phyloP scores from a whole-genome alignment of 1,139 yeast species.

The Scheffersomyces titani region DNA sequence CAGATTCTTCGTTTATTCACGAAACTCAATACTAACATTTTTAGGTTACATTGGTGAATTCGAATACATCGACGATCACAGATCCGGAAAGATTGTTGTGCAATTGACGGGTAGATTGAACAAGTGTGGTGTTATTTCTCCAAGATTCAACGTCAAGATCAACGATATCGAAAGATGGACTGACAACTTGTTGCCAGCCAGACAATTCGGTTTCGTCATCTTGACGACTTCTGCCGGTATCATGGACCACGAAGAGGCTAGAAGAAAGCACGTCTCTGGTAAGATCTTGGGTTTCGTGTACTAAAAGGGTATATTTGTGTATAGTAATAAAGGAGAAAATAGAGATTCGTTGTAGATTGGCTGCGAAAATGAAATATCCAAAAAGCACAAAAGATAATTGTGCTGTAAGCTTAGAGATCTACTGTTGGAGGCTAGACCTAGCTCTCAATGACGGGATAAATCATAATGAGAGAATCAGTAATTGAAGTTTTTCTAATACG shows the following conservation, averaged over 20 bases:
- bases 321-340: neutral
- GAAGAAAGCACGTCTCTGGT: conserved; percentile 99
- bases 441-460: too few relatives aligned
- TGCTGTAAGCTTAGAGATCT: too few relatives aligned
- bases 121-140: conserved; percentile 98
- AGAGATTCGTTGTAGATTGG: neutral
- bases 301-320: conserved; percentile 17
- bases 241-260: conserved; percentile 99
- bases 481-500: too few relatives aligned
- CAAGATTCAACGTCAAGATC: conserved; percentile 95
- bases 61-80: conserved; percentile 98
- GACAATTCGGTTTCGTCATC: conserved; percentile 97
- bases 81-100: conserved; percentile 96
- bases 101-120: conserved; percentile 97
- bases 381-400: neutral
- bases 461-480: too few relatives aligned
- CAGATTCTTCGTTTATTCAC: conserved; percentile 7
- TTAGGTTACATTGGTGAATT: conserved; percentile 94
- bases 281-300: conserved; percentile 96
- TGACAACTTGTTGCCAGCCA: conserved; percentile 94
- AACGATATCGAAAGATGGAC: conserved; percentile 97
- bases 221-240: conserved; percentile 99
- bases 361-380: neutral
- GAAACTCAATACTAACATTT: conserved; percentile 23
- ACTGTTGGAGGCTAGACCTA: too few relatives aligned